phyloP scores from a whole-genome alignment of 768 basidiomycete genomes.

The Russula sp. region DNA sequence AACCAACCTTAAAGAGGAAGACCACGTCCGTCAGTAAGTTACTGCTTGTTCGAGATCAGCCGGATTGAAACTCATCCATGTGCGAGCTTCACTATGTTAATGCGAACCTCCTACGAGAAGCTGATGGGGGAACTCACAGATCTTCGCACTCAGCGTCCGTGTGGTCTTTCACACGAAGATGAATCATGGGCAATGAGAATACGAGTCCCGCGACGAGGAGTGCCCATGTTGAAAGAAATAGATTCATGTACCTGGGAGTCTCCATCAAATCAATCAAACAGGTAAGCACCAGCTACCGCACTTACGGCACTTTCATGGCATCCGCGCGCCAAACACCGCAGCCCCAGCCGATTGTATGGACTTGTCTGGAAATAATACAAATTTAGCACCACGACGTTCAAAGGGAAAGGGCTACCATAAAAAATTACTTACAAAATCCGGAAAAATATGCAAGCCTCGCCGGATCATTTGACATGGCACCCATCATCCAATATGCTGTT shows the following conservation, averaged over 20 bases:
- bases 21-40: not conserved
- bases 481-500: constrained; percentile 78
- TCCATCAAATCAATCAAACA: constrained; percentile 12
- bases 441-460: constrained; percentile 75
- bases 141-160: constrained; percentile 52
- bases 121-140: constrained; percentile 43
- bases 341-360: constrained; percentile 75
- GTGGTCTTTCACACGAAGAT: constrained; percentile 63
- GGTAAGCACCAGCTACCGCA: constrained; percentile 22
- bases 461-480: constrained; percentile 81
- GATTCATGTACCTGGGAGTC: constrained; percentile 54
- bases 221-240: constrained; percentile 74
- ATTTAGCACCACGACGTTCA: not conserved
- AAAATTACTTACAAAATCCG: constrained; percentile 65
- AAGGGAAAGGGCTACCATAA: not conserved
- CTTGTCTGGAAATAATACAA: constrained; percentile 49
- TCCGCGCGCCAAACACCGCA: constrained; percentile 70
- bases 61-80: constrained; percentile 22
- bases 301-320: constrained; percentile 58
- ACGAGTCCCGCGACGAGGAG: constrained; percentile 61
- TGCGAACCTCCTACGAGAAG: not conserved
- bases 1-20: not conserved
- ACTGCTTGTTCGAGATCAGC: constrained; percentile 1
- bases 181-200: constrained; percentile 72
- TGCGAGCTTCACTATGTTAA: constrained; percentile 8